phyloP scores from a whole-genome alignment of 768 basidiomycete species.

The Coprinopsis strossmayeri region DNA sequence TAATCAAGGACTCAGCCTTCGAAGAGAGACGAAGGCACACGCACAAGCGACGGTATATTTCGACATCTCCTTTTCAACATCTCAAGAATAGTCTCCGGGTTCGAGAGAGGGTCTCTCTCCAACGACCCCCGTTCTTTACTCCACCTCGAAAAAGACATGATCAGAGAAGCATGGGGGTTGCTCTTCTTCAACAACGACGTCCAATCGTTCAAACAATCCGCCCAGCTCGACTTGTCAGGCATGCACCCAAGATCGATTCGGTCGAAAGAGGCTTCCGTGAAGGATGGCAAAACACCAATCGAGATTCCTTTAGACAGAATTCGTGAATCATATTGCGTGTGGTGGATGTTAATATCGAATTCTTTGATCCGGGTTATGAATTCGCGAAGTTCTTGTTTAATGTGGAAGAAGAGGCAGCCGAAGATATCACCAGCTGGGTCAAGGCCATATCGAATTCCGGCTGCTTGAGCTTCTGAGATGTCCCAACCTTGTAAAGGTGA shows the following conservation, averaged over 20 bases:
- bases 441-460: constrained; percentile 28
- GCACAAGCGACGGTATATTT: constrained; percentile 21
- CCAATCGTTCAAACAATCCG: constrained; percentile 29
- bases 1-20: not conserved
- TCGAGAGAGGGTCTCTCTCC: constrained; percentile 22
- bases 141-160: constrained; percentile 36
- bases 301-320: constrained; percentile 35
- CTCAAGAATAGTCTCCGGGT: constrained; percentile 29
- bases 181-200: constrained; percentile 27
- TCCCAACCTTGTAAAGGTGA: constrained; percentile 48
- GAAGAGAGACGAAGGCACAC: constrained; percentile 9
- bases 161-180: constrained; percentile 26
- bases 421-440: constrained; percentile 30
- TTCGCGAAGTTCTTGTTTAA: constrained; percentile 32
- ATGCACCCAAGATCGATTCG: constrained; percentile 31
- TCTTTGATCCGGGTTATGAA: constrained; percentile 31
- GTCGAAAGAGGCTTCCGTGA: constrained; percentile 30
- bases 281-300: constrained; percentile 29
- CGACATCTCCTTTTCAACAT: constrained; percentile 29
- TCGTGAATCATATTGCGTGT: constrained; percentile 36
- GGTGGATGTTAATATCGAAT: constrained; percentile 28
- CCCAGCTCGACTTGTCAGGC: constrained; percentile 25
- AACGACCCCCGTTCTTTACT: constrained; percentile 8
- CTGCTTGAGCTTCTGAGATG: constrained; percentile 29
- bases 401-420: constrained; percentile 38